Evolutionary conservation across 768 basidiomycete species (phyloP).

Genomic region (Tylopilus sp.): DNA sequence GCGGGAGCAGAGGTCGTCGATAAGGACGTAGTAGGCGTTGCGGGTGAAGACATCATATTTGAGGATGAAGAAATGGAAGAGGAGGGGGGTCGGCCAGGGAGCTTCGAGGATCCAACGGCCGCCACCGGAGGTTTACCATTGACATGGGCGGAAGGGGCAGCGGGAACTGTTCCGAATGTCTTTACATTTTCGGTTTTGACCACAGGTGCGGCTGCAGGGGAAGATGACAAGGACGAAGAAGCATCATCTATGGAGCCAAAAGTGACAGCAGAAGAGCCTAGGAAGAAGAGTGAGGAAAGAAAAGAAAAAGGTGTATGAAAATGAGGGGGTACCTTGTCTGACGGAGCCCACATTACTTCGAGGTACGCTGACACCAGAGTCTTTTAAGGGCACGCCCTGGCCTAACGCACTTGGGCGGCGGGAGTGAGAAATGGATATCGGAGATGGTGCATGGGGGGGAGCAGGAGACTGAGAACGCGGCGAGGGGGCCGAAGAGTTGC

Average conservation of each 20-base stretch:
- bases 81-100: constrained; percentile 26
- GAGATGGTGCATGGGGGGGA: constrained; percentile 44
- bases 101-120: constrained; percentile 36
- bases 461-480: constrained; percentile 80
- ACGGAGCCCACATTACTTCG: constrained; percentile 58
- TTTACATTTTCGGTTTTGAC: constrained; percentile 72
- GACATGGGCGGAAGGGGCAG: constrained; percentile 43
- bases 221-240: constrained; percentile 73
- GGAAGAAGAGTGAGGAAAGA: constrained; percentile 6
- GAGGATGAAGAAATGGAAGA: constrained; percentile 25
- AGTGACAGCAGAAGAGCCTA: constrained; percentile 69
- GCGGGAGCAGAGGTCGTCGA: constrained; percentile 36
- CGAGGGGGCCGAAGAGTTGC: constrained; percentile 46
- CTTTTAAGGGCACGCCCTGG: constrained; percentile 71
- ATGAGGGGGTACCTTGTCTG: constrained; percentile 55
- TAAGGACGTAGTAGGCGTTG: constrained; percentile 30
- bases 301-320: background rate
- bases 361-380: constrained; percentile 67
- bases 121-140: constrained; percentile 59
- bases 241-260: constrained; percentile 91
- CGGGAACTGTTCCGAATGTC: constrained; percentile 78
- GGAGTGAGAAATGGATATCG: constrained; percentile 58
- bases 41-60: constrained; percentile 29
- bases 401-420: constrained; percentile 74
- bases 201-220: constrained; percentile 64